phyloP scores from a whole-genome alignment of 345 rosid species.

The Capsella bursapastoris region DNA sequence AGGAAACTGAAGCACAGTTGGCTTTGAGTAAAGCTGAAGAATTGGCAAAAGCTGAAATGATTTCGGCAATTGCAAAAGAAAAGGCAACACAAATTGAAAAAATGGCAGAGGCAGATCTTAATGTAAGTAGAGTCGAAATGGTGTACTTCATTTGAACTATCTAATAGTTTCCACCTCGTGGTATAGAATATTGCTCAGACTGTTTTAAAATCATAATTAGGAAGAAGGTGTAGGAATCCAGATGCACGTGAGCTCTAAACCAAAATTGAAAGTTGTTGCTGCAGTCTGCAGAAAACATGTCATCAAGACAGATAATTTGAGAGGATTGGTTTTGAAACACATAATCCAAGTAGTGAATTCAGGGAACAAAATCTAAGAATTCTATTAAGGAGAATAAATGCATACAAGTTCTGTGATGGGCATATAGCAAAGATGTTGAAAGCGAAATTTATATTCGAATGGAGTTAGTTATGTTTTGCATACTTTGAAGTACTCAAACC shows the following conservation, averaged over 20 bases:
- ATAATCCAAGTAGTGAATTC: constrained; percentile 1
- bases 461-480: not conserved
- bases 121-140: constrained; percentile 56
- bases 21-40: constrained; percentile 65
- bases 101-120: constrained; percentile 88
- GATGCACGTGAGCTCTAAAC: constrained; percentile 7
- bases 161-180: constrained; percentile 10
- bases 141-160: constrained; percentile 7
- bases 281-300: constrained; percentile 10
- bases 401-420: constrained; percentile 5
- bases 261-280: constrained; percentile 2
- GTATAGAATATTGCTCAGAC: constrained; percentile 12
- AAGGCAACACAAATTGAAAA: constrained; percentile 86
- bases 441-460: not conserved
- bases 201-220: constrained; percentile 4
- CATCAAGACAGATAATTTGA: not conserved
- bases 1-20: constrained; percentile 78
- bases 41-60: constrained; percentile 78
- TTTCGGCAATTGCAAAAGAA: constrained; percentile 73
- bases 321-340: not conserved
- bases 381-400: constrained; percentile 9
- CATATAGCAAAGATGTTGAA: constrained; percentile 15
- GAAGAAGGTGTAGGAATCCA: constrained; percentile 17
- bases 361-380: constrained; percentile 4
- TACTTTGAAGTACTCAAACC: constrained; percentile 15